Percentiles rank a stretch among this genome's conserved stretches.
These are phyloP conservation scores for Acephala macrosclerotiorum DNA, from an alignment of 2,329 filamentous ascomycete species.

Conservation along the genomic window DNA sequence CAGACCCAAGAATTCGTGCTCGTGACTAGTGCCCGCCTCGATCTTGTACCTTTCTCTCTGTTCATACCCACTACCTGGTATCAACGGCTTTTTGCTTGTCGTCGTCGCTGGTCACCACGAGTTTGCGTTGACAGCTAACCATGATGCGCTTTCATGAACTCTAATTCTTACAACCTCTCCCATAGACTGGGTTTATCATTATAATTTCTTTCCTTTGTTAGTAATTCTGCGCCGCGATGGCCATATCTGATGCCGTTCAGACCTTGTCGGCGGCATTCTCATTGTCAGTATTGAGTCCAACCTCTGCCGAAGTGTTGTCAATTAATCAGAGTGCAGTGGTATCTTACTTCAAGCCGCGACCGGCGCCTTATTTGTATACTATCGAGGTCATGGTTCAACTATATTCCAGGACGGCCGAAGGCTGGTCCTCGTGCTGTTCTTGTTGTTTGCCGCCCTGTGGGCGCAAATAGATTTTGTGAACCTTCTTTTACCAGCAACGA, in stretches of 20 bases:
- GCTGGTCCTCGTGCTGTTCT: conserved; percentile 47
- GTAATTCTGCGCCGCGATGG: conserved; percentile 37
- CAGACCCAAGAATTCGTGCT: conserved; percentile 10
- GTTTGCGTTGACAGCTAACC: conserved; percentile 32
- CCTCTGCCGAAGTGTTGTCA: conserved; percentile 8
- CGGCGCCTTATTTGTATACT: conserved; percentile 41
- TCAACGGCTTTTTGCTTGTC: conserved; percentile 26
- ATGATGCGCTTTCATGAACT: conserved; percentile 37
- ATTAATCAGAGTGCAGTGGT: conserved; percentile 40
- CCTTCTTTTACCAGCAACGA: conserved; percentile 37
- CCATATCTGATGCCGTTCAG: conserved; percentile 42
- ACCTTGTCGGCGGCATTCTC: conserved; percentile 44
- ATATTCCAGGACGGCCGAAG: conserved; percentile 46
- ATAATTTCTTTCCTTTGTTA: conserved; percentile 35
- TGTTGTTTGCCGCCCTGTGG: conserved; percentile 44
- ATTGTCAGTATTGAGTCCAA: conserved; percentile 39
- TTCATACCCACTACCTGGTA: conserved; percentile 29
- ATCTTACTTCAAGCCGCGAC: conserved; percentile 43
- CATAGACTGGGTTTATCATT: conserved; percentile 43
- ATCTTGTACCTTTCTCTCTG: conserved; percentile 14
- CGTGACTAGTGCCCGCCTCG: conserved; percentile 16
- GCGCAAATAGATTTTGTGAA: conserved; percentile 44
- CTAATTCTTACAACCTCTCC: conserved; percentile 38
- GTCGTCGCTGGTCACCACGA: conserved; percentile 28
- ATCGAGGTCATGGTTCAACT: conserved; percentile 41